Evolutionary conservation across 345 rosid genomes (phyloP), one percentile per base, ranked within the genome.

Genomic region (Rhodomyrtus tomentosa): DNA sequence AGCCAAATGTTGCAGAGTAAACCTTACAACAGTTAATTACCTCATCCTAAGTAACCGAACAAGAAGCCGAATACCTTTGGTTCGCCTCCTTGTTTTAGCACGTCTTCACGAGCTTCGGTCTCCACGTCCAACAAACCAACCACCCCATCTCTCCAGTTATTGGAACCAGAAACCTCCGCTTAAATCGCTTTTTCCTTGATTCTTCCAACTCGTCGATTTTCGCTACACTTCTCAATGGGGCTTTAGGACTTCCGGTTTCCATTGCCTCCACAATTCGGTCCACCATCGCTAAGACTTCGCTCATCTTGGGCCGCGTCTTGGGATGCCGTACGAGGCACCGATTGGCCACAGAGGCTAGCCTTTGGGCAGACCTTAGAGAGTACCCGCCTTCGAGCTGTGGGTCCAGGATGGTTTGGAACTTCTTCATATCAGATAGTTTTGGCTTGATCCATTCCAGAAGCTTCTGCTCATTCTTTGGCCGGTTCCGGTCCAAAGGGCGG

Each of bases 391-490:
- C 93, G 0, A 97, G 96, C 88, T 90, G 92, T 12, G 99, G 98
- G 85, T 95, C 99, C 73, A 97, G 56, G 72, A 97, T 94, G 90
- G 93, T 83, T 38, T 84, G 85, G 93, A 97, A 95, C 89, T 92
- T 94, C 84, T 90, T 95, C 29, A 87, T 32, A 82, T 93, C 94
- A 29, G 96, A 81, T 18, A 97, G 92, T 89, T 97, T 95, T 2
- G 98, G 93, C 88, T 93, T 93, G 25, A 97, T 91, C 99, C 99
- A 97, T 38, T 97, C 98, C 87, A 97, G 88, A 80, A 97, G 96
- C 50, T 95, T 97, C 40, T 95, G 96, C 87, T 95, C 98, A 56
- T 90, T 87, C 90, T 92, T 95, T 29, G 98, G 99, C 0, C 98
- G 94, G 89, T 92, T 94, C 2, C 94, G 84, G 82, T 95, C 99